Evolutionary conservation across 306 rosid species (phyloP).

Genomic region (Abrus pulchellus): DNA sequence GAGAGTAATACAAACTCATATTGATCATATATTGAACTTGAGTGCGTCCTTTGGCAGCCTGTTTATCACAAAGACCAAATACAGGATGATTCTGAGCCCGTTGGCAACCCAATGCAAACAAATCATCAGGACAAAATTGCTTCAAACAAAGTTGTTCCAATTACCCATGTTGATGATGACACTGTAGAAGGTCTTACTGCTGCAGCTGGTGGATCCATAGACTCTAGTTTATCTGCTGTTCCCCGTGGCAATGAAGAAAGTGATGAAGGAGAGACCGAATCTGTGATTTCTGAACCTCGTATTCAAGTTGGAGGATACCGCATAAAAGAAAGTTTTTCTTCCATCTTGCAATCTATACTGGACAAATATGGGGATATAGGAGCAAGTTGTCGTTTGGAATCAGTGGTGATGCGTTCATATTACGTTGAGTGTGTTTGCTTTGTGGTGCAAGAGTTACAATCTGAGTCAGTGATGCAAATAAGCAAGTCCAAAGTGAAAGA

Average conservation of each 20-base stretch:
- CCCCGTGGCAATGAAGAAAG: conserved; percentile 49
- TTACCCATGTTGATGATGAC: conserved; percentile 36
- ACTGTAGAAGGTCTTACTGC: conserved; percentile 33
- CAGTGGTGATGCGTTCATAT: conserved; percentile 78
- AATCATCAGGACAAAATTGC: conserved; percentile 29
- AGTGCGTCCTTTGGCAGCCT: conserved; percentile 56
- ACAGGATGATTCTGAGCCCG: conserved; percentile 24
- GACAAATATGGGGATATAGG: conserved; percentile 88
- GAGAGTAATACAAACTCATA: conserved; percentile 5
- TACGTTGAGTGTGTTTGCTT: conserved; percentile 83
- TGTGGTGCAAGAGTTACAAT: conserved; percentile 78
- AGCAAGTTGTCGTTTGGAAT: conserved; percentile 75
- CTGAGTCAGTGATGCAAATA: conserved; percentile 54
- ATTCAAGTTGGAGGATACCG: conserved; percentile 74
- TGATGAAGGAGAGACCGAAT: conserved; percentile 60
- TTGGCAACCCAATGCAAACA: conserved; percentile 1
- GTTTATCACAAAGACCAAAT: conserved; percentile 48
- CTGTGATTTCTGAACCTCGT: conserved; percentile 65
- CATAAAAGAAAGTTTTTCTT: conserved; percentile 69
- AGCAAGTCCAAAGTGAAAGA: conserved; percentile 71
- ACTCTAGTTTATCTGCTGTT: conserved; percentile 64
- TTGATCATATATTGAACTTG: neutral
- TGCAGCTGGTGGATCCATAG: conserved; percentile 44
- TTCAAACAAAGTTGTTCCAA: conserved; percentile 38
- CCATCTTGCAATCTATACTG: conserved; percentile 67